These are phyloP conservation scores for Mikania micrantha DNA, from an alignment of 129 eudicot genomes.

Conservation along the genomic window DNA sequence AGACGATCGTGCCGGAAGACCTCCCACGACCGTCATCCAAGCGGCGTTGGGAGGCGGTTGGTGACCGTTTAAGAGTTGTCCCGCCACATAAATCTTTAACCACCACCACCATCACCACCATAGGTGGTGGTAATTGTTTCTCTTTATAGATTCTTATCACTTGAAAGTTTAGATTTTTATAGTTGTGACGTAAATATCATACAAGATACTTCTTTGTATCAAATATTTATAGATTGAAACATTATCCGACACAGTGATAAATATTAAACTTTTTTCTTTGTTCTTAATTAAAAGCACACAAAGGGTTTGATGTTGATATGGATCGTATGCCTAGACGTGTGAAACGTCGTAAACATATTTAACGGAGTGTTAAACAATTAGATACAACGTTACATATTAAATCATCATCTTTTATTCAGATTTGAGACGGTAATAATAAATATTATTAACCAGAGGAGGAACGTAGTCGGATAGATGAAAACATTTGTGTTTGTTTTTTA, in stretches of 20 bases:
- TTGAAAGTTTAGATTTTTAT: background rate
- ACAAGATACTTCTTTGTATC: constrained; percentile 13
- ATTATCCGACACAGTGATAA: background rate
- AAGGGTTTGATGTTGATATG: background rate
- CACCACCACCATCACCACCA: background rate
- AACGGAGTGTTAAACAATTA: constrained; percentile 4
- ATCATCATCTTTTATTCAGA: no score
- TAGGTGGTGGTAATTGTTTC: constrained; percentile 35
- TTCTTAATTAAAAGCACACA: background rate
- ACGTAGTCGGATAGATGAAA: background rate
- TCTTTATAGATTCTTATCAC: constrained; percentile 24
- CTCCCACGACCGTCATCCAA: constrained; percentile 61
- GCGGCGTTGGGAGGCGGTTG: constrained; percentile 55
- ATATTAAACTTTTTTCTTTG: background rate
- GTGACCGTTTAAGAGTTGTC: constrained; percentile 25
- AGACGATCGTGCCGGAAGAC: constrained; percentile 74
- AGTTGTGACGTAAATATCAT: constrained; percentile 15
- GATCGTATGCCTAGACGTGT: background rate
- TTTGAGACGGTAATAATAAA: no score
- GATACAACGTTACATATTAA: no score
- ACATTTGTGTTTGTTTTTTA: background rate
- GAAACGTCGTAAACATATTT: background rate
- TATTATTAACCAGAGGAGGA: no score
- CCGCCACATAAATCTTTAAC: constrained; percentile 25
- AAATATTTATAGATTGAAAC: background rate